A percentile compares a stretch with the other conserved stretches of the same genome.
These are phyloP conservation scores for Kockovaella imperatae DNA, from an alignment of 768 basidiomycete species.

Conservation along the genomic window DNA sequence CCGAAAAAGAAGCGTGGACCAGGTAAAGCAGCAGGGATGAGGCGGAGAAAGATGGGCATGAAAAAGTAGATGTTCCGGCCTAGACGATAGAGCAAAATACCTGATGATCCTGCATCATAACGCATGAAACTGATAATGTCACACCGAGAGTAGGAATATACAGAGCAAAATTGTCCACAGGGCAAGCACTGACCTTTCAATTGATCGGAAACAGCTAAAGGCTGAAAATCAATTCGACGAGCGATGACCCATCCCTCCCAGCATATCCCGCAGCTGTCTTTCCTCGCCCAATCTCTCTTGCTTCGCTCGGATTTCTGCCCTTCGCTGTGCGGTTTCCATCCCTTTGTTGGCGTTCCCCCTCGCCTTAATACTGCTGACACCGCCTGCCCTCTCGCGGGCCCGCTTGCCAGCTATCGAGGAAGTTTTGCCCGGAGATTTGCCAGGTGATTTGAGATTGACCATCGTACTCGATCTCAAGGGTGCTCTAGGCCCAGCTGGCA, in stretches of 20 bases:
- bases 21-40: constrained; percentile 26
- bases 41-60: constrained; percentile 34
- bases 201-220: not conserved
- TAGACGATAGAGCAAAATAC: too few relatives aligned
- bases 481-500: not conserved
- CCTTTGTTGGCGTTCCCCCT: constrained; percentile 21
- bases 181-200: not conserved
- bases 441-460: not conserved
- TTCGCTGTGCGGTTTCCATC: constrained; percentile 17
- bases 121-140: too few relatives aligned
- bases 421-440: not conserved
- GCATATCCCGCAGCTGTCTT: constrained; percentile 27
- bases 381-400: constrained; percentile 7
- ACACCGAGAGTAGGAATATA: too few relatives aligned
- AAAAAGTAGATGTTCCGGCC: constrained; percentile 16
- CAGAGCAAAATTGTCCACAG: too few relatives aligned
- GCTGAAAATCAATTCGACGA: not conserved
- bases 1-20: constrained; percentile 27
- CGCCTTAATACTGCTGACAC: constrained; percentile 27
- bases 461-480: constrained; percentile 4
- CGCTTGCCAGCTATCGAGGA: constrained; percentile 1
- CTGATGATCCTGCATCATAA: too few relatives aligned
- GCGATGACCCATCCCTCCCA: too few relatives aligned
- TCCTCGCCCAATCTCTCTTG: constrained; percentile 30
- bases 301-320: constrained; percentile 25